Base-by-base conservation (phyloP, 2,329 filamentous ascomycete genomes). In the Phaeosphaeriaceae sp. region DNA sequence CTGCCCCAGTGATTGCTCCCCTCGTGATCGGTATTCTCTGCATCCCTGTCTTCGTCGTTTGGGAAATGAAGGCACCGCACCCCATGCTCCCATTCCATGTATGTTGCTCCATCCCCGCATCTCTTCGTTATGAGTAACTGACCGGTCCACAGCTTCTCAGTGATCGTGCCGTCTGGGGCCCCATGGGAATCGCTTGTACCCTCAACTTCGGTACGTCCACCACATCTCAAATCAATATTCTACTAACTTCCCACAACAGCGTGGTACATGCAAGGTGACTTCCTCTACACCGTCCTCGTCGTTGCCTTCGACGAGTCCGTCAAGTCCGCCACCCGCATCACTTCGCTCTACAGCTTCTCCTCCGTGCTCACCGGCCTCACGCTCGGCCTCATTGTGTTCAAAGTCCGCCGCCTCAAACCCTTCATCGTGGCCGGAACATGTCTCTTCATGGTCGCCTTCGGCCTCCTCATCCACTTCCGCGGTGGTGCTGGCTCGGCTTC, bases 211-310 rank as follows among this genome's bases (percentile, higher is more conserved):
- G 57, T 63, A 54, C 24, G 59, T 47, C 41, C 25, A 17, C 20
- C 20, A 2, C 11, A 3, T 11, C 31, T 11, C 7, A 11, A 7
- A 3, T 5, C 3, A 15, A 36, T 5, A 1, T 20, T 15, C 22
- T 13, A 48, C 60, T 54, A 42, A 59, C 31, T 46, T 24, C 11
- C 20, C n/a, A n/a, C n/a, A 17, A 54, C 48, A 53, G 65, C 67
- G 19, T 89, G 86, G 86, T 84, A 83, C 59, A 81, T 89, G 74
- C 88, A 90, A 72, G 85, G 84, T 21, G 85, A 89, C 68, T 89
- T 85, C 71, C 81, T 90, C 2, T 89, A 84, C 76, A 88, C 87
- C 0, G 83, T 89, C 1, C 82, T 90, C 1, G 71, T 84, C 11
- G 85, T 90, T 19, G 83, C 82, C 36, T 90, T 89, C 65, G 80